These are phyloP conservation scores for Discostella stelligeroides DNA, from an alignment of 108 stramenopile genomes.

Conservation along the genomic window DNA sequence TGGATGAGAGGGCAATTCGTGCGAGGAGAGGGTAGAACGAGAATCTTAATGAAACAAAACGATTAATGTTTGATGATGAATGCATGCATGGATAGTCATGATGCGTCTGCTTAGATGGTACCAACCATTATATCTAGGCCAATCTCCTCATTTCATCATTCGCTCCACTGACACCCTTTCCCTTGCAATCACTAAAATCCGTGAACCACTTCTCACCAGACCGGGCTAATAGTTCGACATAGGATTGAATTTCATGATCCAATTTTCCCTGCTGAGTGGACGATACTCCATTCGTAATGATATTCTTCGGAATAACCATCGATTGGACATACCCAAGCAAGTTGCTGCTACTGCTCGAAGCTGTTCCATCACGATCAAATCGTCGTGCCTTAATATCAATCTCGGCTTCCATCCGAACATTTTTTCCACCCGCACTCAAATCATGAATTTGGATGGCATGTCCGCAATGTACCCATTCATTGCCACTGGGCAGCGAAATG, in stretches of 20 bases:
- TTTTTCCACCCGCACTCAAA: background rate
- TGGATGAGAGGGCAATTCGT: constrained; percentile 71
- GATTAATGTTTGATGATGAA: too few relatives aligned
- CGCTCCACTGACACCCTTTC: constrained; percentile 55
- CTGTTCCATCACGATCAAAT: constrained; percentile 56
- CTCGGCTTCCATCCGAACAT: background rate
- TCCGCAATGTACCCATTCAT: constrained; percentile 49
- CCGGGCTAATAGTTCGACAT: constrained; percentile 54
- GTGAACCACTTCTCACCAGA: constrained; percentile 55
- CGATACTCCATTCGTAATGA: constrained; percentile 48
- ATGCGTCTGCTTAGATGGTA: too few relatives aligned
- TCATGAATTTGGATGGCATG: constrained; percentile 49
- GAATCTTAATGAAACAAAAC: too few relatives aligned
- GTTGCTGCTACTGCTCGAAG: constrained; percentile 29
- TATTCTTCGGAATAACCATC: constrained; percentile 52
- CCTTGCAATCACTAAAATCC: constrained; percentile 60
- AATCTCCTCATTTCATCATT: constrained; percentile 4
- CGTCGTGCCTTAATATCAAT: constrained; percentile 54
- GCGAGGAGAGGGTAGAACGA: constrained; percentile 12
- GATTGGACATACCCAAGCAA: constrained; percentile 45
- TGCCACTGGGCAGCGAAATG: constrained; percentile 35
- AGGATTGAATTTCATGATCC: constrained; percentile 51
- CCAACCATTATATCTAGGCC: background rate
- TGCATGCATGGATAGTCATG: too few relatives aligned
- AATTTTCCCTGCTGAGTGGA: constrained; percentile 39